Evolutionary conservation across 768 basidiomycete genomes (phyloP).

Genomic region (Arthromyces matolae): DNA sequence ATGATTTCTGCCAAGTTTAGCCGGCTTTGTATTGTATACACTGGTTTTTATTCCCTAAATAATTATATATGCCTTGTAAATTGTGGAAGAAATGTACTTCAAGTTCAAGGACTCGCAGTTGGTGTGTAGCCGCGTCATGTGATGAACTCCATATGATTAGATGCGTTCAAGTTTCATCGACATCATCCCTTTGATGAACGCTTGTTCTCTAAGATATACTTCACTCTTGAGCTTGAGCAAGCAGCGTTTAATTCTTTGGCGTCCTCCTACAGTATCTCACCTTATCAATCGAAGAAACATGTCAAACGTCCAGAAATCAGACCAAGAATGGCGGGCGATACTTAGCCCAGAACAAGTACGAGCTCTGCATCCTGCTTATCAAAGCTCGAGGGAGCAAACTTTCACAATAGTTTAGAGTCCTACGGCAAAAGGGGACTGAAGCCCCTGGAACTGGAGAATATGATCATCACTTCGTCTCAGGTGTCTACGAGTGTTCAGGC

Average conservation of each 20-base stretch:
- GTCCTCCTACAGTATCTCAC: not conserved
- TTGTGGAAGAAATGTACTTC: too few relatives aligned
- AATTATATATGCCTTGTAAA: too few relatives aligned
- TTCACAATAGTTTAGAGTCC: constrained; percentile 65
- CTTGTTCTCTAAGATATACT: constrained; percentile 6
- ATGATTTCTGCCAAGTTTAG: not conserved
- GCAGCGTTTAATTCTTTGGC: too few relatives aligned
- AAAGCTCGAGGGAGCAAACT: not conserved
- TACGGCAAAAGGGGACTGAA: constrained; percentile 89
- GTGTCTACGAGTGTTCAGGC: constrained; percentile 75
- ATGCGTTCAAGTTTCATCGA: too few relatives aligned
- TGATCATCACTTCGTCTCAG: constrained; percentile 60
- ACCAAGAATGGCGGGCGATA: constrained; percentile 81
- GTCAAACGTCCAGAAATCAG: constrained; percentile 48
- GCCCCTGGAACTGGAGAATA: constrained; percentile 73
- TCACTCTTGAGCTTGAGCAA: too few relatives aligned
- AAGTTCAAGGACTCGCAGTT: too few relatives aligned
- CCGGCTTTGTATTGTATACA: not conserved
- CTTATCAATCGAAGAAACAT: constrained; percentile 27
- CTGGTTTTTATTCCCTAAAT: constrained; percentile 1
- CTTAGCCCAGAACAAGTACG: constrained; percentile 79
- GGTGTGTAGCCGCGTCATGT: too few relatives aligned
- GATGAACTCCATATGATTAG: too few relatives aligned
- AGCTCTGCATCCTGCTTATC: constrained; percentile 10
- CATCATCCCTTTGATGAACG: too few relatives aligned